A percentile compares a stretch with the other conserved stretches of the same genome.
Evolutionary conservation across 768 basidiomycete species (phyloP).

Genomic region (Naganishia friedmannii): DNA sequence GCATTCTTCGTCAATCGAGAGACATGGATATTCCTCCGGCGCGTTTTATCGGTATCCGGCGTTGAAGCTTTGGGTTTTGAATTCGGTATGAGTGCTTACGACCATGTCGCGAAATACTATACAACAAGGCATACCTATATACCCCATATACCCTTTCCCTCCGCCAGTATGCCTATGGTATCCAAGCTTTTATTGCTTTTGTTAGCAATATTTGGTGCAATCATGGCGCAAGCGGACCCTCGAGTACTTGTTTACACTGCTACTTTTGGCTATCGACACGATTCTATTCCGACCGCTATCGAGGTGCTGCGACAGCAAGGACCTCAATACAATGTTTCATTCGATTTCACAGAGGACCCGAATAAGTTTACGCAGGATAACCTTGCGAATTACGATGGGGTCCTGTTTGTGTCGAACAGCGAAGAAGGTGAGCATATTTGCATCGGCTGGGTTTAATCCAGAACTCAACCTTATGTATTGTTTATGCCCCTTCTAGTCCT

Average conservation of each 20-base stretch:
- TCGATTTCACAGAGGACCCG: constrained; percentile 67
- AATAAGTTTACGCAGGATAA: constrained; percentile 60
- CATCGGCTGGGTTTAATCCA: neutral
- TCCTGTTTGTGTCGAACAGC: constrained; percentile 68
- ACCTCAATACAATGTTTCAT: constrained; percentile 57
- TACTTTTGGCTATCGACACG: constrained; percentile 66
- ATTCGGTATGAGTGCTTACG: neutral
- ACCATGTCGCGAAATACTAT: neutral
- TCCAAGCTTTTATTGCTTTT: neutral
- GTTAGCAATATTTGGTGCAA: constrained; percentile 1
- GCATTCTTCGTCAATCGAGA: neutral
- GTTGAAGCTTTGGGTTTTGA: neutral
- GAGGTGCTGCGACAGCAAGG: constrained; percentile 58
- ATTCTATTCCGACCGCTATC: constrained; percentile 71
- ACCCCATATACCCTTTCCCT: neutral
- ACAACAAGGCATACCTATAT: neutral
- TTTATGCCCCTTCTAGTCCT: constrained; percentile 56
- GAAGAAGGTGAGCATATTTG: constrained; percentile 60
- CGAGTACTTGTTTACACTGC: constrained; percentile 63
- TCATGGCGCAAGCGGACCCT: constrained; percentile 15
- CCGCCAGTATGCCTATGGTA: neutral
- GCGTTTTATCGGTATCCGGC: constrained; percentile 18
- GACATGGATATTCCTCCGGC: neutral
- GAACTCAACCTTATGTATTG: neutral
- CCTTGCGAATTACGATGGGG: constrained; percentile 62